These are phyloP conservation scores for Emmonsiellopsis sp. DNA, from an alignment of 2,329 filamentous ascomycete species.

Conservation along the genomic window DNA sequence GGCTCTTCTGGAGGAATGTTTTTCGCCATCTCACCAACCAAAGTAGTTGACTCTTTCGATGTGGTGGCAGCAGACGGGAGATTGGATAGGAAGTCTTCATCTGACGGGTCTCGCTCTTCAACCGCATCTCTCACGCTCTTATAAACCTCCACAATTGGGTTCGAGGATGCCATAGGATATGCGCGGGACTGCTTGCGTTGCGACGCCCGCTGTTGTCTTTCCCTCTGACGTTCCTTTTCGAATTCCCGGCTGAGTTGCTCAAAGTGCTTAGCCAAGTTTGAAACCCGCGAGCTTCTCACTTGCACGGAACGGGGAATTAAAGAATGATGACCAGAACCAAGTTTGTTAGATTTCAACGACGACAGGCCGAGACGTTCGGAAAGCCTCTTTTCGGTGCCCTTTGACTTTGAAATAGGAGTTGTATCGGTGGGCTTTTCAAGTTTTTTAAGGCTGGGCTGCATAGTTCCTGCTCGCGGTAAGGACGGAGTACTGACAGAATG, in stretches of 20 bases:
- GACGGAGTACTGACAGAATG: not conserved
- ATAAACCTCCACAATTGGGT: slow-evolving; percentile 92
- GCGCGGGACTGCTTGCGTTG: slow-evolving; percentile 68
- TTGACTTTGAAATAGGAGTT: slow-evolving; percentile 24
- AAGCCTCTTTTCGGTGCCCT: slow-evolving; percentile 59
- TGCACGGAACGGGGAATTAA: slow-evolving; percentile 82
- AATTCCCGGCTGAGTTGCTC: slow-evolving; percentile 95
- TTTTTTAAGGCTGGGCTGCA: slow-evolving; percentile 10
- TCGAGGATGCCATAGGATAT: slow-evolving; percentile 84
- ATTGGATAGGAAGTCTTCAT: slow-evolving; percentile 43
- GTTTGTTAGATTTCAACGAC: slow-evolving; percentile 50
- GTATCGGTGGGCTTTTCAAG: slow-evolving; percentile 15
- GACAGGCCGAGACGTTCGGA: slow-evolving; percentile 61
- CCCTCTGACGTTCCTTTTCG: slow-evolving; percentile 82
- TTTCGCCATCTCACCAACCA: slow-evolving; percentile 19
- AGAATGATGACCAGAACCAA: slow-evolving; percentile 47
- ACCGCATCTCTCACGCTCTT: slow-evolving; percentile 89
- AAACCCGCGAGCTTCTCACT: slow-evolving; percentile 64
- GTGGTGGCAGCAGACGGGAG: slow-evolving; percentile 4
- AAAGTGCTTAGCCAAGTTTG: slow-evolving; percentile 87
- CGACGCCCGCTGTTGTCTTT: slow-evolving; percentile 67
- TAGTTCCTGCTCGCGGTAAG: slow-evolving; percentile 9
- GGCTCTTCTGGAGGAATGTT: slow-evolving; percentile 23
- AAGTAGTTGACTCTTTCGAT: slow-evolving; percentile 8
- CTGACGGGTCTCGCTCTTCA: slow-evolving; percentile 60